Conservation (phyloP, 139 green algal species). For the Chlamydomonas sphaeroides region DNA sequence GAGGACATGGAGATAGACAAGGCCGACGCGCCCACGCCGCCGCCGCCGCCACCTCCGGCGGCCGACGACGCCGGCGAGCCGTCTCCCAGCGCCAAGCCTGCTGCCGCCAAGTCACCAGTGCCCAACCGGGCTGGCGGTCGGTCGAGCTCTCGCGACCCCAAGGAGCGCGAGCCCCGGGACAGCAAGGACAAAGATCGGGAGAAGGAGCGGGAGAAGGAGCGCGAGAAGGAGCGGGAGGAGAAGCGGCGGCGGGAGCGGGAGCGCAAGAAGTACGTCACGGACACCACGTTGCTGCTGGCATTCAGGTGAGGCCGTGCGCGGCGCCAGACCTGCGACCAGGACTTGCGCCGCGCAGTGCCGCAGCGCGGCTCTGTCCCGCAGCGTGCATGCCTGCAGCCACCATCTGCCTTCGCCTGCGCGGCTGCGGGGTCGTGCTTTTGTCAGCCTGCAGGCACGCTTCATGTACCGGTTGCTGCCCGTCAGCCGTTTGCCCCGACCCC, state of each 20-base stretch:
- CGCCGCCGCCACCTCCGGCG: background rate
- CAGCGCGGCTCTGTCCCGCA: too few relatives aligned
- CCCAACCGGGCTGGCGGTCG: too few relatives aligned
- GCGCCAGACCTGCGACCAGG: background rate
- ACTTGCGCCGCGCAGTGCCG: too few relatives aligned
- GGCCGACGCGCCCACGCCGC: background rate
- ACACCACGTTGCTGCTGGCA: constrained; percentile 45
- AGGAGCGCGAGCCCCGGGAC: background rate
- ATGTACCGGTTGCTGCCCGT: too few relatives aligned
- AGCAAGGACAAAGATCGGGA: background rate
- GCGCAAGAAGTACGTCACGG: constrained; percentile 30
- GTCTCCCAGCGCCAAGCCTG: too few relatives aligned
- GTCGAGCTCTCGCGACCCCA: too few relatives aligned
- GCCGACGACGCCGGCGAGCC: background rate
- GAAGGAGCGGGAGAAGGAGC: constrained; percentile 42
- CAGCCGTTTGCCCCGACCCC: too few relatives aligned
- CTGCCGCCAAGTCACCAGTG: too few relatives aligned
- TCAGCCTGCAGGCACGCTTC: too few relatives aligned
- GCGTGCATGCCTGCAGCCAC: too few relatives aligned
- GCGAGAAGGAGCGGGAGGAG: constrained; percentile 12
- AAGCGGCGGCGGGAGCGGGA: background rate
- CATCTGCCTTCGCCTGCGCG: background rate
- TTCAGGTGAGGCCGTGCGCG: constrained; percentile 55
- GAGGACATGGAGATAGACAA: constrained; percentile 24
- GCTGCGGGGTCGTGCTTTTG: too few relatives aligned